Evolutionary conservation across 179 eudicot genomes (phyloP), one percentile per base, ranked within the genome.

Genomic region (Silene noctiflora): DNA sequence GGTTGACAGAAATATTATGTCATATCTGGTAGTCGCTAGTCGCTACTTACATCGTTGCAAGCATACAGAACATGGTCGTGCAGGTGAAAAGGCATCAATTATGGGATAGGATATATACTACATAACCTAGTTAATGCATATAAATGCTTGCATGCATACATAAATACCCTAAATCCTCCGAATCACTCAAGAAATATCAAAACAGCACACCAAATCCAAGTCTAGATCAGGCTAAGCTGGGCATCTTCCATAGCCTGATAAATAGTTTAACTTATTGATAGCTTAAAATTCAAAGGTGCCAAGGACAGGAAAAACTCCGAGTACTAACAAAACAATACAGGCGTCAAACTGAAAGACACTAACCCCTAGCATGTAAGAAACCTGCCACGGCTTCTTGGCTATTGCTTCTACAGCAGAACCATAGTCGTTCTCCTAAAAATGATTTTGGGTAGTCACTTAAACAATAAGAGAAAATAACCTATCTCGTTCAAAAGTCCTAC

Each of bases 111-210:
- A 39, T 39, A 39, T 39, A 39, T 6, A 39, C 46, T 6, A 39
- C 46, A 8, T 39, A 39, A 8, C 1, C 11, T 39, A 39, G 46
- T 39, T 39, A 39, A 39, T 33, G 8, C 46, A 39, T 2, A 7
- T 39, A 39, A 39, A 39, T 39, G 46, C 11, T 29, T 29, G 69
- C 2, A 27, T 14, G 69, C 39, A 29, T 16, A 31, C 10, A 12
- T 3, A 63, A 14, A 65, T 65, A 12, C 69, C 44, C 33, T 13
- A 29, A 29, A 16, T 65, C 3, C n/a, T 12, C 69, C 46, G 0
- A 65, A 65, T 65, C 20, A 65, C 69, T 29, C n/a, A 29, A 16
- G 44, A 65, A 65, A 31, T 65, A 29, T 20, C 69, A 65, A 65
- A 42, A 5, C 17, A 66, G 6, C 9, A 4, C 70, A 33, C 20